Evolutionary conservation across 345 rosid genomes (phyloP), one percentile per base, ranked within the genome.

Genomic region (Bruguiera sexangula): DNA sequence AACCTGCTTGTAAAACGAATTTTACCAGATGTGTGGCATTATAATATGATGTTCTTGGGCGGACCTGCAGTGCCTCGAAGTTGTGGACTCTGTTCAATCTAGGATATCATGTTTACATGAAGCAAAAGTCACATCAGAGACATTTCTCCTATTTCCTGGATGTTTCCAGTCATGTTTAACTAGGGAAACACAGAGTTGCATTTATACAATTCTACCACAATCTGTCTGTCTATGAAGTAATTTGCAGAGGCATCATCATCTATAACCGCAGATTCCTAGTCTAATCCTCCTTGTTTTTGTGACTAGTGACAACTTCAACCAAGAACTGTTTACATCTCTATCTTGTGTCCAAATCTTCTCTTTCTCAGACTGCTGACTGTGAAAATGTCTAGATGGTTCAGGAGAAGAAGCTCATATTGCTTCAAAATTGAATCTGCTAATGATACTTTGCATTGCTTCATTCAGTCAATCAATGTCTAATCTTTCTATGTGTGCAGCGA

Each of bases 401-500:
- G 59, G 59, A 55, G 30, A 2, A 3, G 46, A 39, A 9, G 46
- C 46, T 10, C 16, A 39, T 10, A 22, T 54, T 53, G 26, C 13
- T 31, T 60, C 4, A 22, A 50, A 31, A 60, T 53, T 11, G 30
- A 34, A 34, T 9, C 60, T 61, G 56, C 26, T 18, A 29, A 53
- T 39, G 27, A 13, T 50, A 22, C 22, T 51, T 6, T 52, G 59
- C 54, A 36, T 22, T 65, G 50, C 7, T 29, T 54, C 13, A 2
- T 43, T 10, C 43, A 22, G 10, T 60, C 65, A 37, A 73, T 70
- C 54, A 31, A 16, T 52, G 8, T 20, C 11, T 65, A 6, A 53
- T 0, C 22, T 30, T 62, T 63, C 27, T 66, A 26, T 10, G 21
- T 69, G 53, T 77, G 75, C 90, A 91, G 97, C 82, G 83, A 62